Percentiles rank a stretch among this genome's conserved stretches.
phyloP scores from a whole-genome alignment of 2,329 filamentous ascomycete genomes.

The Aspergillus aculeatinus region DNA sequence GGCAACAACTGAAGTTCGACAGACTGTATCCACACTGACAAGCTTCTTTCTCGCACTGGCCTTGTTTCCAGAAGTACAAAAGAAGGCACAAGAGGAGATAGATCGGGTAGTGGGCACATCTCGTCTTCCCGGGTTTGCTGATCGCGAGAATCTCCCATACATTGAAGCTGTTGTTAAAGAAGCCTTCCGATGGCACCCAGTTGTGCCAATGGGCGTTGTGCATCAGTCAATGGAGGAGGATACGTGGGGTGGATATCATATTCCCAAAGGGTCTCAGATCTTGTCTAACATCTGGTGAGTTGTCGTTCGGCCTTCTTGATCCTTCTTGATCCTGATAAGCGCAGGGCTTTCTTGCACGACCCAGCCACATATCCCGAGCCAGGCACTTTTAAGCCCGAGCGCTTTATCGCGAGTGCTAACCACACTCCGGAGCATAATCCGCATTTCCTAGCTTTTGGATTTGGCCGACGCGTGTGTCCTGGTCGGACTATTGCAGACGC shows the following conservation, averaged over 20 bases:
- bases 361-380: not conserved
- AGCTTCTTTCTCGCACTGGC: constrained; percentile 8
- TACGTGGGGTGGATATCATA: constrained; percentile 23
- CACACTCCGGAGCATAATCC: constrained; percentile 13
- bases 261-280: constrained; percentile 21
- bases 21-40: not conserved
- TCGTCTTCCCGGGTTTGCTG: constrained; percentile 2
- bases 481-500: constrained; percentile 11
- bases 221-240: constrained; percentile 28
- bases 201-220: constrained; percentile 29
- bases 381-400: constrained; percentile 1
- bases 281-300: not conserved
- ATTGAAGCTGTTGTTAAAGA: constrained; percentile 39
- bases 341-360: constrained; percentile 3
- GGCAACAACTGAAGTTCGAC: not conserved
- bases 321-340: not conserved
- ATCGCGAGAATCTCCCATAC: constrained; percentile 25
- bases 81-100: constrained; percentile 12
- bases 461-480: constrained; percentile 14
- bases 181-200: constrained; percentile 34
- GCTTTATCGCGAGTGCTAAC: constrained; percentile 4
- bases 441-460: constrained; percentile 9
- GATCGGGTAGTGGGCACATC: constrained; percentile 10
- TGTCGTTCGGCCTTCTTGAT: not conserved
- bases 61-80: constrained; percentile 10